A percentile compares a stretch with the other conserved stretches of the same genome.
Evolutionary conservation across 345 rosid species (phyloP).

Genomic region (Citrus maxima): DNA sequence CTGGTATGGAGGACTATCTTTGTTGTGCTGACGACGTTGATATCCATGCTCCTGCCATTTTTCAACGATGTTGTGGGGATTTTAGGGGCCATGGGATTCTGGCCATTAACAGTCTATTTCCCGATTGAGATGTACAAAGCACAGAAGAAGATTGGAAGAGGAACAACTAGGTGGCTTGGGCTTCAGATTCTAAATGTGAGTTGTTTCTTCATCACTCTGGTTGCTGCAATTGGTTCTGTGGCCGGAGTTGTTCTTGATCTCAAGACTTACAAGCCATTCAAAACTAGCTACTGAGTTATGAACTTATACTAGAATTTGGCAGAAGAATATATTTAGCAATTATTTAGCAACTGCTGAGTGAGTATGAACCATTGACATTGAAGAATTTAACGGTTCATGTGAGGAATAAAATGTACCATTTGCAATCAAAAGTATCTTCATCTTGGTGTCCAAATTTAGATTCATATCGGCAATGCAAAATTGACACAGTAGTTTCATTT

Average conservation of each 20-base stretch:
- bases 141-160: slow-evolving; percentile 32
- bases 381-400: not conserved
- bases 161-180: slow-evolving; percentile 39
- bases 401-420: not conserved
- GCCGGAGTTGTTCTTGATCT: slow-evolving; percentile 56
- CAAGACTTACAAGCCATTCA: slow-evolving; percentile 50
- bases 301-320: not conserved
- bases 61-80: slow-evolving; percentile 52
- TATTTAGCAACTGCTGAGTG: not conserved
- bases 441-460: not conserved
- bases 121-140: slow-evolving; percentile 52
- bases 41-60: slow-evolving; percentile 61
- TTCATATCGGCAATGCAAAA: slow-evolving; percentile 1
- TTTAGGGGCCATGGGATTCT: slow-evolving; percentile 48
- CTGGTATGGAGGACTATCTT: slow-evolving; percentile 51
- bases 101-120: slow-evolving; percentile 55
- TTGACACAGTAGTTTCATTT: not conserved
- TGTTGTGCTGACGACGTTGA: slow-evolving; percentile 36
- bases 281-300: slow-evolving; percentile 33
- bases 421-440: not conserved
- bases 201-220: slow-evolving; percentile 33
- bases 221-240: slow-evolving; percentile 49
- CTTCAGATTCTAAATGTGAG: slow-evolving; percentile 40
- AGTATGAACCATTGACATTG: not conserved
- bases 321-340: not conserved